Conservation (phyloP, 2,329 filamentous ascomycete genomes). For the Penicillium crustosum region DNA sequence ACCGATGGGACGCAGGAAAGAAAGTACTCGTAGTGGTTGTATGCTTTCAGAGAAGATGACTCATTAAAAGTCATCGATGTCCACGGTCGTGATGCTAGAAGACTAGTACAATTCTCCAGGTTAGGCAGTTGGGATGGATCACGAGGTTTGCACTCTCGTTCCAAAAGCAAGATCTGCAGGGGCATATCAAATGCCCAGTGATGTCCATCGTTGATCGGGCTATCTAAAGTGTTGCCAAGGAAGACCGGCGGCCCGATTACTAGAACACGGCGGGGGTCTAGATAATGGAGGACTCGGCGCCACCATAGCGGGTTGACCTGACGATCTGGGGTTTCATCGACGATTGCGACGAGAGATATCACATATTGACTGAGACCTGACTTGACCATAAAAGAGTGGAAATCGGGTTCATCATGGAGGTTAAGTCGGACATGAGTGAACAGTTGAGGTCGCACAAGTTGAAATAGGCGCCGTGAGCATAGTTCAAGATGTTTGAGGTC, state of each 20-base stretch:
- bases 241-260: constrained; percentile 63
- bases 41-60: constrained; percentile 70
- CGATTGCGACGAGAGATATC: constrained; percentile 49
- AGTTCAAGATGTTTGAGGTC: constrained; percentile 58
- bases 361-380: constrained; percentile 42
- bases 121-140: constrained; percentile 30
- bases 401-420: constrained; percentile 34
- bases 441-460: constrained; percentile 54
- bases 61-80: constrained; percentile 60
- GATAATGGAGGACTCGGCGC: constrained; percentile 54
- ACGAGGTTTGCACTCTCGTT: constrained; percentile 21
- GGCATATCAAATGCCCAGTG: constrained; percentile 64
- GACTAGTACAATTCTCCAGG: constrained; percentile 27
- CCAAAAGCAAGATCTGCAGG: constrained; percentile 59
- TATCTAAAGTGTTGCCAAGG: constrained; percentile 61
- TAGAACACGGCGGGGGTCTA: constrained; percentile 57
- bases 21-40: constrained; percentile 71
- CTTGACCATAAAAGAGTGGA: constrained; percentile 40
- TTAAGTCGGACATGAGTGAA: constrained; percentile 56
- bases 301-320: constrained; percentile 49
- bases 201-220: constrained; percentile 57
- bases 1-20: constrained; percentile 63
- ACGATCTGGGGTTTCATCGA: constrained; percentile 43
- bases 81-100: constrained; percentile 57
- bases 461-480: constrained; percentile 56